phyloP scores from a whole-genome alignment of 805 yeast species.

The Candida sonorensis region DNA sequence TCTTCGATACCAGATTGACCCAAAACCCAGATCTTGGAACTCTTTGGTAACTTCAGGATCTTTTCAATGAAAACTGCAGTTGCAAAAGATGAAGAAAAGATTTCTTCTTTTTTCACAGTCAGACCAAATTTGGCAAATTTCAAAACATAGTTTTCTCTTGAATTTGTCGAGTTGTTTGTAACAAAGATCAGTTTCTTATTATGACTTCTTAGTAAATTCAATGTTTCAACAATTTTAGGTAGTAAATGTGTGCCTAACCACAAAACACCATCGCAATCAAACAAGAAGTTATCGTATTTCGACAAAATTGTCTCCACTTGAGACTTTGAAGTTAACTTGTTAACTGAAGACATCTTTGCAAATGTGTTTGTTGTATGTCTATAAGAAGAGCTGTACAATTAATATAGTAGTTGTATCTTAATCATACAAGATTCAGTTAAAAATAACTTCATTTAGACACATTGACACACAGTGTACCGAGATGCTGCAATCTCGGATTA shows the following conservation, averaged over 20 bases:
- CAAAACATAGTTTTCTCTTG: constrained; percentile 65
- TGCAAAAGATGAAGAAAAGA: constrained; percentile 90
- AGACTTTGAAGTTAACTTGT: constrained; percentile 33
- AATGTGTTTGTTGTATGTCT: too few species aligned
- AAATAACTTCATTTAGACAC: too few species aligned
- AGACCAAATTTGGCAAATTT: constrained; percentile 65
- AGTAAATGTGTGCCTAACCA: constrained; percentile 85
- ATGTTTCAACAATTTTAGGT: constrained; percentile 73
- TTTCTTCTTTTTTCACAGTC: constrained; percentile 49
- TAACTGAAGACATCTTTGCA: constrained; percentile 39
- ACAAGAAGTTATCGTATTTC: constrained; percentile 75
- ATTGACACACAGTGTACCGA: too few species aligned
- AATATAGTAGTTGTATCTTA: too few species aligned
- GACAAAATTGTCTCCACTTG: constrained; percentile 51
- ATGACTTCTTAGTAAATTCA: constrained; percentile 44
- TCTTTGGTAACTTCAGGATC: constrained; percentile 66
- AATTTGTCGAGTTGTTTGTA: constrained; percentile 92
- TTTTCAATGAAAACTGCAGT: constrained; percentile 79
- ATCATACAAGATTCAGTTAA: too few species aligned
- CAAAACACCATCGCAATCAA: constrained; percentile 96
- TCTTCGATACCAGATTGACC: constrained; percentile 85
- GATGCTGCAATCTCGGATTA: too few species aligned
- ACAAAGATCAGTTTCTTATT: constrained; percentile 80
- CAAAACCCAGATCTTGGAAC: constrained; percentile 77
- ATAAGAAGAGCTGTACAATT: too few species aligned